Evolutionary conservation across 2,329 filamentous ascomycete species (phyloP).

Genomic region (Ophiocordyceps camponoti-rufipedis): DNA sequence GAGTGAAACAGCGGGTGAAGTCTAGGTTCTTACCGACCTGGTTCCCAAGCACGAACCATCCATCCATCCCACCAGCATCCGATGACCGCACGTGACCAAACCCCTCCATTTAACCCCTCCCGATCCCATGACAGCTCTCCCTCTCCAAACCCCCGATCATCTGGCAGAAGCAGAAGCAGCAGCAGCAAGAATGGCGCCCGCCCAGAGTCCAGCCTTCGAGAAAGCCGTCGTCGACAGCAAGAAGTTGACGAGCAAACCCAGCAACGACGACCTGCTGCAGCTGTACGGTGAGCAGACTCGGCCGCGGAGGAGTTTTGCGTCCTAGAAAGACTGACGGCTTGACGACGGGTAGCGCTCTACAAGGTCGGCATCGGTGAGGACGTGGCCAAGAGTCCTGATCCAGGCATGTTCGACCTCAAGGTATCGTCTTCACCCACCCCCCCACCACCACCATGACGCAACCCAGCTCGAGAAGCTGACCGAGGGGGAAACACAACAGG

Average conservation of each 20-base stretch:
- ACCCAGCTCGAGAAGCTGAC: not conserved
- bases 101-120: too few relatives aligned
- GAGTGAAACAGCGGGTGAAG: too few relatives aligned
- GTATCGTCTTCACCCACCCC: constrained; percentile 14
- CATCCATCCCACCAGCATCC: too few relatives aligned
- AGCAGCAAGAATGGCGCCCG: constrained; percentile 1
- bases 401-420: constrained; percentile 55
- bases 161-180: not conserved
- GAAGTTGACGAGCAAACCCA: constrained; percentile 48
- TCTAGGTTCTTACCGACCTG: too few relatives aligned
- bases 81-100: too few relatives aligned
- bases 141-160: not conserved
- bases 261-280: constrained; percentile 45
- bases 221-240: constrained; percentile 43
- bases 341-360: constrained; percentile 29
- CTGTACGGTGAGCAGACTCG: constrained; percentile 28
- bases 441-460: not conserved
- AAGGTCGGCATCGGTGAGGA: constrained; percentile 41
- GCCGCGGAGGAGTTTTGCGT: too few relatives aligned
- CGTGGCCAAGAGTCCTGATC: constrained; percentile 33
- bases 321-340: too few relatives aligned
- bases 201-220: constrained; percentile 29
- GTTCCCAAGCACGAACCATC: too few relatives aligned
- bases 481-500: constrained; percentile 23
- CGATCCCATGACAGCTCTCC: not conserved